Base-by-base conservation (phyloP, 768 basidiomycete species). In the Xerocomus spinulosus region DNA sequence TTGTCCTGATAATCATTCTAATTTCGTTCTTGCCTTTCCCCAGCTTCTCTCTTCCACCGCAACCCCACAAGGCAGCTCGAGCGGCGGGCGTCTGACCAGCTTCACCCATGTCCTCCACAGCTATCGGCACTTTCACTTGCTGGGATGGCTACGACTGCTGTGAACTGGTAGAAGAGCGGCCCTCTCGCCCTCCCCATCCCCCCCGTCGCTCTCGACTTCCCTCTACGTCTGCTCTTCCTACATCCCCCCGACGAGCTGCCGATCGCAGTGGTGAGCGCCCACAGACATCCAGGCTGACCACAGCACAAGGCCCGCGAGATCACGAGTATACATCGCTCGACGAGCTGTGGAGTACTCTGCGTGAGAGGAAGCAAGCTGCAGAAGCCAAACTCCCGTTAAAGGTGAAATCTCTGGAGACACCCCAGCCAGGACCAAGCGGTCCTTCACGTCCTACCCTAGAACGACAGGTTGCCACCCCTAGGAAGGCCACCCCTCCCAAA, bases 371-470 rank as follows among this genome's bases (percentile, higher is more conserved):
- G 64, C 80, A 79, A 42, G 74, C 71, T 53, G 76, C 76, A 55
- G 82, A 87, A 74, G 82, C 81, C 35, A 80, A 80, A 55, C 76
- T 81, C 56, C 79, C 79, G 43, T 76, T 81, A 25, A 87, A 87
- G 64, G 81, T 87, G 37, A 78, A 80, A 62, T 87, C 84, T 18
- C 72, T 87, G 18, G 83, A 82, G 60, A 29, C 57, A 2, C 38
- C 65, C 26, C 59, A 64, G 25, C 18, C 55, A 39, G 54, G 51
- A 36, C 23, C 59, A 36, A 66, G 54, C 42, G 45, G 38, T 18
- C 39, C 48, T 15, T 53, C 66, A n/a, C 57, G 66, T 45, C 44
- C 49, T 48, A 48, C 44, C 18, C 55, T 62, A 29, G 61, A 66
- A 20, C 66, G 58, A 13, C 53, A 51, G 48, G 36, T 48, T 50